Base-by-base conservation (phyloP, 1,139 yeast genomes). In the Nakaseomyces delphensis region DNA sequence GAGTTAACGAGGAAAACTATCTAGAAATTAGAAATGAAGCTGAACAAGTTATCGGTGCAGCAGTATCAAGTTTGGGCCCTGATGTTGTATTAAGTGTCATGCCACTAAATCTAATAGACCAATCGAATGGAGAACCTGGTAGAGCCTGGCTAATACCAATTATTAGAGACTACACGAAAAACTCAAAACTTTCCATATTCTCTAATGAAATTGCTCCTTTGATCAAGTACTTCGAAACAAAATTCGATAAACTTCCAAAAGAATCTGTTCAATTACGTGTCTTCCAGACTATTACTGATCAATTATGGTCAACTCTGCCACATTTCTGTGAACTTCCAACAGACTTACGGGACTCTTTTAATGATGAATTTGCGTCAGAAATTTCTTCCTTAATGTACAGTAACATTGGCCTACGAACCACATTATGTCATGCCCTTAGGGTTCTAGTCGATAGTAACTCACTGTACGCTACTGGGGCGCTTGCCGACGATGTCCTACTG, bases 141-240 rank as follows among this genome's bases (percentile, higher is more conserved):
- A 77, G 97, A 62, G 96, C 96, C 39, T 91, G 97, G 97, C 60
- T 91, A 54, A 72, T 91, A 49, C 98, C 98, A n/a, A 62, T 93
- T 29, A 73, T 91, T 48, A 81, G 97, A 65, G 96, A 89, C 54
- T 79, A 84, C 56, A 83, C 86, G 23, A 74, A 79, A 53, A 74
- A 77, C 57, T 82, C 96, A 1, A 71, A 74, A 44, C 68, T 93
- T 44, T 69, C 73, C 0, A 85, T 70, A 58, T 91, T 76, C 64
- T 72, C 74, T 47, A 61, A 64, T 19, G 70, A 77, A 32, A 73
- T 93, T 45, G 65, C 83, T 24, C 96, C 97, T 25, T 64, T 79
- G 38, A 76, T 76, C 38, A 76, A 74, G 30, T 68, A 74, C 48
- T 83, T 89, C 40, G 64, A 71, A 24, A 60, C 67, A 36, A 67